Base-by-base conservation (phyloP, 2,329 filamentous ascomycete genomes). In the Colletotrichum tabaci region DNA sequence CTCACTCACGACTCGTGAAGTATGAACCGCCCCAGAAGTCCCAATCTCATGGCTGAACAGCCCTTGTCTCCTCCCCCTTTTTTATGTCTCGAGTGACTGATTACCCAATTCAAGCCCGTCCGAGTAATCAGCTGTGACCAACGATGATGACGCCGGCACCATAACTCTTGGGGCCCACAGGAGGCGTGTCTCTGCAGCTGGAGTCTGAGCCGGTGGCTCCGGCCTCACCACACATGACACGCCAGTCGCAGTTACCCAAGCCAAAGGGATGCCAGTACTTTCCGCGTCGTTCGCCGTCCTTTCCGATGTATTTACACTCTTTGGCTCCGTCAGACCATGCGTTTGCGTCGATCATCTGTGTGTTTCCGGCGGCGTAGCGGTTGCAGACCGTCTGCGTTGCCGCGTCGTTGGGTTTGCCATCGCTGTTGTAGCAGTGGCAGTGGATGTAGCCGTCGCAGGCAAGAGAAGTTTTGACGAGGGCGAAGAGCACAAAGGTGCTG, bases 371-470 rank as follows among this genome's bases (percentile, higher is more conserved):
- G 21, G 15, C 23, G 16, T 42, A 66, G 0, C 63, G 53, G 10
- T 44, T 44, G 55, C 63, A 66, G 55, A 66, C 55, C 2, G 35
- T 44, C 35, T 66, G 3, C 16, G 63, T 61, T 8, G 63, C 63
- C 7, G 7, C 5, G 35, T 60, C 44, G 53, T 66, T 60, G 21
- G 53, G 35, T 21, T 12, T 26, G 55, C 63, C 55, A 4, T 61
- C 30, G 0, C 2, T 7, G 18, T 66, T 61, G 16, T 35, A 44
- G 55, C 63, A 66, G 63, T 66, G 53, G 35, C 55, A 66, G 44
- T 12, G n/a, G 15, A 18, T 21, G 63, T 61, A 66, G n/a, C n/a
- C 55, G 44, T 42, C 16, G 44, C 63, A 66, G 21, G 53, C 35
- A 16, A 66, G 35, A 15, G 44, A 52, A 8, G 12, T 26, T 16